A percentile compares a stretch with the other conserved stretches of the same genome.
Conservation (phyloP, 108 stramenopile genomes). For the Pseudonitzschia delicatissima region DNA sequence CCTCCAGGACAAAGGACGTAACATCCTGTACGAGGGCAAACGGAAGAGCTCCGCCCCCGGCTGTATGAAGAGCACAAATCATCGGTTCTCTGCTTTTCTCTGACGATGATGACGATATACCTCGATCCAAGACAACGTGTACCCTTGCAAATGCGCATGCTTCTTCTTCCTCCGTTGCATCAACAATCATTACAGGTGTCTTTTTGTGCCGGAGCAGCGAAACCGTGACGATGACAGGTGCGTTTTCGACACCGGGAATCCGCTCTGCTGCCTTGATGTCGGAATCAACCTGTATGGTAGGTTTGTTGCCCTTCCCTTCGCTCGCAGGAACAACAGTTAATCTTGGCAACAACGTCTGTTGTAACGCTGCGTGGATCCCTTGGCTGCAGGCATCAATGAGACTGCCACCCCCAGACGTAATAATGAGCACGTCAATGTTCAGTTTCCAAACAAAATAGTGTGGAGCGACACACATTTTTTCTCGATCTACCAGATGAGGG, state of each 20-base stretch:
- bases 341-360: constrained; percentile 46
- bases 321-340: constrained; percentile 27
- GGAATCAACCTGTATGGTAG: constrained; percentile 43
- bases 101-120: constrained; percentile 3
- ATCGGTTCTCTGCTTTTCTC: constrained; percentile 7
- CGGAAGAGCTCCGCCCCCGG: constrained; percentile 33
- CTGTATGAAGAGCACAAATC: constrained; percentile 58
- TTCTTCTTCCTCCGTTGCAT: constrained; percentile 70
- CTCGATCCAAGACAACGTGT: constrained; percentile 55
- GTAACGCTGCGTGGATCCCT: constrained; percentile 55
- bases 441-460: constrained; percentile 66
- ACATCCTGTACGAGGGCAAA: constrained; percentile 30
- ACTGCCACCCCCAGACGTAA: constrained; percentile 55
- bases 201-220: constrained; percentile 28
- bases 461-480: constrained; percentile 48
- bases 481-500: constrained; percentile 51
- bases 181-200: constrained; percentile 45
- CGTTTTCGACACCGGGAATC: constrained; percentile 44
- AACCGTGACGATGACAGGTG: constrained; percentile 60
- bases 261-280: constrained; percentile 44
- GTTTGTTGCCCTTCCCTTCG: constrained; percentile 19
- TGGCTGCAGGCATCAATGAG: constrained; percentile 51
- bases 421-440: constrained; percentile 56
- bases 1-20: constrained; percentile 23
- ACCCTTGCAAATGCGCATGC: constrained; percentile 55